These are phyloP conservation scores for Piper longum DNA, from an alignment of 164 flowering plant genomes.

Conservation along the genomic window DNA sequence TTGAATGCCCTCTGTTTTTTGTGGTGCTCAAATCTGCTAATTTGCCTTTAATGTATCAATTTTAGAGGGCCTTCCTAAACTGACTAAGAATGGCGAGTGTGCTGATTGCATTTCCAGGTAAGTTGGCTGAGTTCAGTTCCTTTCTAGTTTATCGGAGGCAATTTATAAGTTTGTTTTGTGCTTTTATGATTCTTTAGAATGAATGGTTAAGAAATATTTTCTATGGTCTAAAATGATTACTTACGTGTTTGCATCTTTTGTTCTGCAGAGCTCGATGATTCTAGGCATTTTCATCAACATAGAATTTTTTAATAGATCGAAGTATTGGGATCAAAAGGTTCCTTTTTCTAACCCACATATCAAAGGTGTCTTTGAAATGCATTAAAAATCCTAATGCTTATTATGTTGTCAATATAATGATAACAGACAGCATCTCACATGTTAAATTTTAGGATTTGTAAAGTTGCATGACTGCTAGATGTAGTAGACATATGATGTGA, in stretches of 20 bases:
- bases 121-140: slow-evolving; percentile 3
- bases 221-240: too few relatives aligned
- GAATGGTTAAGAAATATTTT: not conserved
- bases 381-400: too few relatives aligned
- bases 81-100: slow-evolving; percentile 62
- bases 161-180: not conserved
- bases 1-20: not conserved
- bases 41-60: slow-evolving; percentile 13
- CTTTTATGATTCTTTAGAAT: too few relatives aligned
- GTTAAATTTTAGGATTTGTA: too few relatives aligned
- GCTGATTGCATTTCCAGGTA: slow-evolving; percentile 71
- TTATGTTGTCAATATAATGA: too few relatives aligned
- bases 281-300: slow-evolving; percentile 76
- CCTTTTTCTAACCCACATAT: slow-evolving; percentile 27
- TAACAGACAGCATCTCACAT: too few relatives aligned
- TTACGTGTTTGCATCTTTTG: not conserved
- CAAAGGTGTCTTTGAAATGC: slow-evolving; percentile 34
- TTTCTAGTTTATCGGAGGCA: not conserved
- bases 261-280: slow-evolving; percentile 56
- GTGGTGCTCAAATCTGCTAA: not conserved
- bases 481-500: not conserved
- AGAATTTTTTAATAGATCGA: slow-evolving; percentile 68
- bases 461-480: too few relatives aligned
- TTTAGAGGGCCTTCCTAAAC: slow-evolving; percentile 55
- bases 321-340: slow-evolving; percentile 41